Base-by-base conservation (phyloP, 2,329 filamentous ascomycete genomes). In the Colletotrichum chrysophilum region DNA sequence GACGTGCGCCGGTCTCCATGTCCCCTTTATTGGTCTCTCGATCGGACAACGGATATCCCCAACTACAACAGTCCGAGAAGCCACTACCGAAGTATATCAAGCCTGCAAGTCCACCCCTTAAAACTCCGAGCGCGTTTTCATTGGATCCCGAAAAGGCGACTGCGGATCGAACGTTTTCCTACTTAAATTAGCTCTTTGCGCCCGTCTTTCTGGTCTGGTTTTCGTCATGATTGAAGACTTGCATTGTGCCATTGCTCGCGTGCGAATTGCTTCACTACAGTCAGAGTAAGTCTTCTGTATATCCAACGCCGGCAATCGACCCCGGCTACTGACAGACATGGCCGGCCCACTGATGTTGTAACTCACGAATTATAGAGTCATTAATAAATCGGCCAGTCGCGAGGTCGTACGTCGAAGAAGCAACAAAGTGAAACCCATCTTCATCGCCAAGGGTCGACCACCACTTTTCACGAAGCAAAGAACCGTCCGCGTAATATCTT, bases 191-290 rank as follows among this genome's bases (percentile, higher is more conserved):
- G 56, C 55, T 75, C 52, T 34, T 32, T 65, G 55, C 24, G 56
- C 26, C 55, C 66, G 70, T 52, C 70, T 66, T 61, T 48, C 16
- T 48, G 30, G 4, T 58, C 67, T 13, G 16, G 12, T 52, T 66
- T 68, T 52, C 78, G 80, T 74, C 61, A 85, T 85, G 82, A 82
- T 84, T 52, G 82, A 86, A 56, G 85, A 88, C 62, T 80, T 89
- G 55, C 85, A 87, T 76, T 79, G 82, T 43, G 82, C 86, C 48
- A 79, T 90, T 43, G 83, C 85, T 71, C 86, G 87, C 67, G 83
- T 89, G 75, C 87, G 88, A 77, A 86, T 90, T 76, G 87, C 87
- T 32, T 84, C 88, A 32, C 80, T 89, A 43, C 86, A 88, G 80
- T 85, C 84, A 60, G 82, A 88, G 88, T 89, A 82, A 79, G 88